phyloP scores from a whole-genome alignment of 1,284 basidiomycete genomes.

The Golubevia pallescens region DNA sequence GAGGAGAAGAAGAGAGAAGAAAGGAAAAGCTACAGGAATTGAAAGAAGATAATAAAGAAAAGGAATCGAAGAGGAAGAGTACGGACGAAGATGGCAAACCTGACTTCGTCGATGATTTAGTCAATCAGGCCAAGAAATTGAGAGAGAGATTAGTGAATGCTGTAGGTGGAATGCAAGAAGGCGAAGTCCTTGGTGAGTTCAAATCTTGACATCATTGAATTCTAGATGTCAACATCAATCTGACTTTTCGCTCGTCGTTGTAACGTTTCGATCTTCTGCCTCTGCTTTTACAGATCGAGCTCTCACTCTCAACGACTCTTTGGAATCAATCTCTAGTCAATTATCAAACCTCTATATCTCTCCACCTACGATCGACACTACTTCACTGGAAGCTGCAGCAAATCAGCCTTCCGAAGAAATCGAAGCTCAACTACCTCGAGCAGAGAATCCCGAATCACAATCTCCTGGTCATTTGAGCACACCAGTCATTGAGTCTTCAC shows the following conservation, averaged over 20 bases:
- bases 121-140: slow-evolving; percentile 27
- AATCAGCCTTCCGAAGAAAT: not conserved
- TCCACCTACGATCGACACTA: slow-evolving; percentile 8
- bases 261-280: not conserved
- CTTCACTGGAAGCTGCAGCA: slow-evolving; percentile 3
- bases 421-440: not conserved
- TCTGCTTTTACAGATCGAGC: slow-evolving; percentile 9
- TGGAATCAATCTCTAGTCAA: slow-evolving; percentile 25
- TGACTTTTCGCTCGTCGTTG: not conserved
- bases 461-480: not conserved
- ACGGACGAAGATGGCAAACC: slow-evolving; percentile 1
- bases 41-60: not conserved
- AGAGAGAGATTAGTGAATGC: slow-evolving; percentile 16
- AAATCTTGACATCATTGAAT: too few species aligned
- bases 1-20: slow-evolving; percentile 27
- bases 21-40: slow-evolving; percentile 11
- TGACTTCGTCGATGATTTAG: slow-evolving; percentile 38
- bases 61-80: not conserved
- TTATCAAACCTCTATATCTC: slow-evolving; percentile 25
- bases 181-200: slow-evolving; percentile 12
- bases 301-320: slow-evolving; percentile 36
- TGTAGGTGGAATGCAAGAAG: slow-evolving; percentile 13
- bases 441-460: not conserved
- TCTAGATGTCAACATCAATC: not conserved
- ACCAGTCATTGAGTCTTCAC: slow-evolving; percentile 15